Percentiles rank a stretch among this genome's conserved stretches.
Evolutionary conservation across 108 stramenopile genomes (phyloP).

Genomic region (Epipyxis sp.): DNA sequence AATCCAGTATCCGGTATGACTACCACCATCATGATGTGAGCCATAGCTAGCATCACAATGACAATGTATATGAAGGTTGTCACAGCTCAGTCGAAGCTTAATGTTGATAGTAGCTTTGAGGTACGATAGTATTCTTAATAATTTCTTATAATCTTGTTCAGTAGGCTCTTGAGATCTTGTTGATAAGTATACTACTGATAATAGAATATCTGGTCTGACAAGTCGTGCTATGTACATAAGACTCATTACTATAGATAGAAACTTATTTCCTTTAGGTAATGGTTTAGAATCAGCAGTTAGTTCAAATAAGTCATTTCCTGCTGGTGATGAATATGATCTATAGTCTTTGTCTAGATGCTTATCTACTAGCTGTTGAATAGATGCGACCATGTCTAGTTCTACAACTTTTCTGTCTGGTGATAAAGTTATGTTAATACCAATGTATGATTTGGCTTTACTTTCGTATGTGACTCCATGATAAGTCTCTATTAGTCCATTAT

Average conservation of each 20-base stretch:
- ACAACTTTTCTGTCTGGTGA: background rate
- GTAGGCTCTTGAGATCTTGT: conserved; percentile 3
- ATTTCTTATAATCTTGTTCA: background rate
- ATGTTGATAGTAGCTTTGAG: conserved; percentile 10
- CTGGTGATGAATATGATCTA: background rate
- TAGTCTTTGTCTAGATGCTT: background rate
- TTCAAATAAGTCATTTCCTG: conserved; percentile 15
- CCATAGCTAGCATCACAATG: conserved; percentile 24
- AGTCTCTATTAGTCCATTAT: background rate
- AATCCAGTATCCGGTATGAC: conserved; percentile 10
- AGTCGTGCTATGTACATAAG: conserved; percentile 15
- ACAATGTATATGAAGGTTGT: background rate
- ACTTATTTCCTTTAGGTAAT: background rate
- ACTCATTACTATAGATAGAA: conserved; percentile 4
- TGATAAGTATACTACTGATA: conserved; percentile 8
- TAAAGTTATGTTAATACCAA: background rate
- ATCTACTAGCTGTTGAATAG: background rate
- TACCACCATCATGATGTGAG: background rate
- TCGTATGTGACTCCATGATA: background rate
- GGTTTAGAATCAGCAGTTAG: conserved; percentile 1
- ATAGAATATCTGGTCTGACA: conserved; percentile 9
- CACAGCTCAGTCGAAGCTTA: no score
- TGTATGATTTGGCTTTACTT: background rate
- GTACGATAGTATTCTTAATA: conserved; percentile 1
- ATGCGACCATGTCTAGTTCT: background rate